Base-by-base conservation (phyloP, 495 filamentous ascomycete genomes). In the Podospora didyma region DNA sequence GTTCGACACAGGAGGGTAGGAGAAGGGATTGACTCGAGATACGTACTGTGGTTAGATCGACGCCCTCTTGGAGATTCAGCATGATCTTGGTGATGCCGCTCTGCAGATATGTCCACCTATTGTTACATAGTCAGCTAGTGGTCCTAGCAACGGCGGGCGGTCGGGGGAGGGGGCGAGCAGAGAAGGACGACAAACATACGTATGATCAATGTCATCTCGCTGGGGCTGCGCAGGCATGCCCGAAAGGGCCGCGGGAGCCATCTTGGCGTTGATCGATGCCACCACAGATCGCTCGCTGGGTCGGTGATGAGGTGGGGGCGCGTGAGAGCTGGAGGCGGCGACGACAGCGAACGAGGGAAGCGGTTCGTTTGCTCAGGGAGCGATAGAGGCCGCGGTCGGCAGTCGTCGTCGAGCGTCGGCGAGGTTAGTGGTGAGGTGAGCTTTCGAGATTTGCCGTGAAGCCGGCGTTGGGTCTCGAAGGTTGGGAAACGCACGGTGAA, bases 51-150 rank as follows among this genome's bases (percentile, higher is more conserved):
- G 83, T 79, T 85, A 97, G 90, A 64, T 99, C 92, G 71, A 99
- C 86, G 34, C 94, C 94, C 50, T 89, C 87, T 60, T 91, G 88
- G 37, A 97, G 77, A 65, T 92, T 88, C 56, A 79, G 82, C 94
- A 99, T 99, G 61, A 99, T 95, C 67, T 85, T 87, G 56, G 90
- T 82, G 56, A 99, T 88, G 44, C 92, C 92, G 34, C 75, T 75
- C 73, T 97, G 89, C 53, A 99, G 72, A 74, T 92, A 97, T 19
- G 77, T 74, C 94, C 94, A 99, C 72, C 90, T 94, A 57, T 46
- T 59, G 49, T 41, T 35, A 56, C 39, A 61, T n/a, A n/a, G n/a
- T 69, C 57, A 70, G 72, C 60, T 57, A 56, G 44, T 46, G 34
- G 46, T 34, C 41, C 51, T 24, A 52, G 56, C 44, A 22, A 16